Percentiles rank a stretch among this genome's conserved stretches.
These are phyloP conservation scores for Boletus sp. DNA, from an alignment of 1,284 basidiomycete genomes.

Conservation along the genomic window DNA sequence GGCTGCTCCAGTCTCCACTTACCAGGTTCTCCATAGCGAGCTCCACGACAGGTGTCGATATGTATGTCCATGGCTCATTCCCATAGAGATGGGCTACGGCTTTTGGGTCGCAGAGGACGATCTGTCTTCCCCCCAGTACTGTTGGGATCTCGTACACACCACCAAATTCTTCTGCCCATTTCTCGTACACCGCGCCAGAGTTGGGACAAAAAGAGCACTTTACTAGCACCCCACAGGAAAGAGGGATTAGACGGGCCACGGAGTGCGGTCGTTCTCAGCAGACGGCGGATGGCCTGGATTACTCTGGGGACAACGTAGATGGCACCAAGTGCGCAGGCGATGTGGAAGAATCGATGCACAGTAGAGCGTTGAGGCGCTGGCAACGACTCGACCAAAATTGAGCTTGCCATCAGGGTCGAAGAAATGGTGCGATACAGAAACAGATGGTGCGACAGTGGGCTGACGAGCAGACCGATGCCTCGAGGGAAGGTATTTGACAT, in stretches of 20 bases:
- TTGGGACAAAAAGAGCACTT: constrained; percentile 15
- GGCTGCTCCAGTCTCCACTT: constrained; percentile 13
- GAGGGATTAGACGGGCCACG: constrained; percentile 30
- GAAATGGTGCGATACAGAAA: no score
- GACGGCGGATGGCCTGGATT: constrained; percentile 5
- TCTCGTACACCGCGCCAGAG: constrained; percentile 25
- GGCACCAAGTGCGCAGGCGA: constrained; percentile 6
- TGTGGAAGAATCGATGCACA: neutral
- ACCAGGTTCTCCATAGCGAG: constrained; percentile 12
- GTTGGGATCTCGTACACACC: constrained; percentile 42
- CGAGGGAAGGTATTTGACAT: no score
- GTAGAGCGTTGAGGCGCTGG: no score
- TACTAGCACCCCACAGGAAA: constrained; percentile 27
- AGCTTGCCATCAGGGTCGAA: no score
- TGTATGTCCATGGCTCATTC: constrained; percentile 40
- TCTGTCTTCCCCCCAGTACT: constrained; percentile 36
- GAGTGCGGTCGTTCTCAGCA: constrained; percentile 29
- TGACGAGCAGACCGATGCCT: no score
- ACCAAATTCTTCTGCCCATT: constrained; percentile 45
- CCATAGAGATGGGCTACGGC: constrained; percentile 51
- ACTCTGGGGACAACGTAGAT: constrained; percentile 18
- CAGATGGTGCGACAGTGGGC: no score
- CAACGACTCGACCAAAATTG: no score
- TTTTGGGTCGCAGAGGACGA: constrained; percentile 52
- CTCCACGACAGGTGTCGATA: constrained; percentile 1